phyloP scores from a whole-genome alignment of 1,284 basidiomycete genomes.

The Vanrija sp. region DNA sequence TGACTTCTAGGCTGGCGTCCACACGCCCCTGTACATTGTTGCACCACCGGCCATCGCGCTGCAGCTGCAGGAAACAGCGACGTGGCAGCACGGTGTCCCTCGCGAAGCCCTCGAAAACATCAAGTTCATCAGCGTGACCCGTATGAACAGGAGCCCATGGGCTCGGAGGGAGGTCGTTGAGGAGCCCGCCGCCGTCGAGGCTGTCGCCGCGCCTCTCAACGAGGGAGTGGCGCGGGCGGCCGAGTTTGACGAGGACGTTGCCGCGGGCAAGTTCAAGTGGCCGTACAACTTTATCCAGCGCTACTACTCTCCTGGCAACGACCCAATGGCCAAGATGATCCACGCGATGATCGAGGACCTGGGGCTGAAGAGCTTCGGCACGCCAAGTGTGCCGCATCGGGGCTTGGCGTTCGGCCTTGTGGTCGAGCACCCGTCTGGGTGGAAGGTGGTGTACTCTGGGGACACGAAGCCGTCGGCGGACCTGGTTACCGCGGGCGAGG shows the following conservation, averaged over 20 bases:
- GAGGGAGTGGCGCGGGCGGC: conserved; percentile 1
- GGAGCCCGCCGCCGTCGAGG: neutral
- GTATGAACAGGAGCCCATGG: conserved; percentile 10
- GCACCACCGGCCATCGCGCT: conserved; percentile 48
- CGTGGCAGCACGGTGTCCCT: conserved; percentile 29
- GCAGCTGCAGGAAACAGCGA: conserved; percentile 47
- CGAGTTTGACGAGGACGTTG: conserved; percentile 11
- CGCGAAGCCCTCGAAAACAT: conserved; percentile 38
- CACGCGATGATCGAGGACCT: conserved; percentile 18
- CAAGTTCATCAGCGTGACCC: conserved; percentile 31
- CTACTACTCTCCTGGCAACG: neutral
- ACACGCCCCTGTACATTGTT: conserved; percentile 60
- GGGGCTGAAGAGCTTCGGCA: conserved; percentile 51
- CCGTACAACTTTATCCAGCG: conserved; percentile 17
- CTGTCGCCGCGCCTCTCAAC: too few species aligned
- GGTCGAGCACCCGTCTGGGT: conserved; percentile 65
- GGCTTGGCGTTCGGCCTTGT: conserved; percentile 66
- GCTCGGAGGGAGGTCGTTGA: neutral
- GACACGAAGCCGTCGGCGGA: conserved; percentile 76
- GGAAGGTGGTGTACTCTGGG: conserved; percentile 81
- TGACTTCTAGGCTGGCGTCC: conserved; percentile 25
- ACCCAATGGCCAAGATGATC: neutral
- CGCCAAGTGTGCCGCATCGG: conserved; percentile 70
- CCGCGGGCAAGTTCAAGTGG: conserved; percentile 19
- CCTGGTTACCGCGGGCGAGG: conserved; percentile 63